Evolutionary conservation across 1,284 basidiomycete genomes (phyloP).

Genomic region (Caloboletus firmus): DNA sequence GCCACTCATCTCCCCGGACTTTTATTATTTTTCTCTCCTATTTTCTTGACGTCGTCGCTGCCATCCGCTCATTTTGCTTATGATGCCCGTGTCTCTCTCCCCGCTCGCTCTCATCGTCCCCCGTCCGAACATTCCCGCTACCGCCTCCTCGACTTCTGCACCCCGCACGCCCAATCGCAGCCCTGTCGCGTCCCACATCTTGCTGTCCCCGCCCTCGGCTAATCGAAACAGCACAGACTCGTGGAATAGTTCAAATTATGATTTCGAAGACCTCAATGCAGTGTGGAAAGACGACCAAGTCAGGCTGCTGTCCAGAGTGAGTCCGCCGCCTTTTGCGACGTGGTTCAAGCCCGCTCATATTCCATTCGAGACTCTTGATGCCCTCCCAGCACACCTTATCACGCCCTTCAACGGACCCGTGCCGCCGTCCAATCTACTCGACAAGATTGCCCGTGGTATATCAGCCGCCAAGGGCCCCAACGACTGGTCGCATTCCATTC

Average conservation of each 20-base stretch:
- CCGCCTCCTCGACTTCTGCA: conserved; percentile 26
- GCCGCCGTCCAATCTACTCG: conserved; percentile 78
- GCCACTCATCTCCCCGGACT: conserved; percentile 6
- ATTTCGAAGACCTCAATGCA: conserved; percentile 54
- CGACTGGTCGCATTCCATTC: conserved; percentile 79
- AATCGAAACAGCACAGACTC: conserved; percentile 76
- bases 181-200: conserved; percentile 44
- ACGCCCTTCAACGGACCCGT: conserved; percentile 79
- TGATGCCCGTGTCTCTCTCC: conserved; percentile 41
- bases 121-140: conserved; percentile 48
- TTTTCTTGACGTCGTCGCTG: conserved; percentile 16
- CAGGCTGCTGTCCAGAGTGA: conserved; percentile 62
- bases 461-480: conserved; percentile 64
- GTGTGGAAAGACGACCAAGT: conserved; percentile 76
- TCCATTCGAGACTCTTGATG: conserved; percentile 61
- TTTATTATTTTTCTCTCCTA: conserved; percentile 21
- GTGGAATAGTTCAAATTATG: conserved; percentile 76
- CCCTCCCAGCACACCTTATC: conserved; percentile 74
- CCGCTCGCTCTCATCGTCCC: conserved; percentile 57
- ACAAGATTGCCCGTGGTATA: conserved; percentile 77
- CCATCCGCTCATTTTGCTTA: conserved; percentile 33
- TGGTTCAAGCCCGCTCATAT: conserved; percentile 10
- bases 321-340: conserved; percentile 28
- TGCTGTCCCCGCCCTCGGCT: conserved; percentile 47
- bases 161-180: conserved; percentile 54